Percentiles rank a stretch among this genome's conserved stretches.
These are phyloP conservation scores for Colletotrichum noveboracense DNA, from an alignment of 2,329 filamentous ascomycete species.

Conservation along the genomic window DNA sequence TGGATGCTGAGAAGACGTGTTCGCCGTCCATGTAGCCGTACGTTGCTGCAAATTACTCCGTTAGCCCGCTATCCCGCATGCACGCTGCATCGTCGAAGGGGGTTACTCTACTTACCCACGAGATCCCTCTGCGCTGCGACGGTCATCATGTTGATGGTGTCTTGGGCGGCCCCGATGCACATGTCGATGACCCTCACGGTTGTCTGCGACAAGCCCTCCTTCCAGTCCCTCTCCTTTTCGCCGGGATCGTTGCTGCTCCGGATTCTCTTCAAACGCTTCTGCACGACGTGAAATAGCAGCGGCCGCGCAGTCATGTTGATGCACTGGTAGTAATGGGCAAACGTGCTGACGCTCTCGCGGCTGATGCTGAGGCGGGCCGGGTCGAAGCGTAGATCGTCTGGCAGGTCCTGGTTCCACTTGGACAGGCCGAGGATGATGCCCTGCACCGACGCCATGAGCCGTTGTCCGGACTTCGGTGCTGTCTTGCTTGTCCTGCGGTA, in stretches of 20 bases:
- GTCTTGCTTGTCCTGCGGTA: constrained; percentile 47
- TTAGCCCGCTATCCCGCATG: neutral
- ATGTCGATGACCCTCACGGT: constrained; percentile 35
- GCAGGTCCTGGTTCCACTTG: constrained; percentile 54
- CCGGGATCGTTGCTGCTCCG: constrained; percentile 7
- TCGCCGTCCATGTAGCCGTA: constrained; percentile 38
- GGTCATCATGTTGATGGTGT: constrained; percentile 30
- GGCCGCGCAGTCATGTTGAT: constrained; percentile 38
- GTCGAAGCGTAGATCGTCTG: constrained; percentile 52
- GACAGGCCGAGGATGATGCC: constrained; percentile 54
- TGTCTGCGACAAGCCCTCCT: constrained; percentile 32
- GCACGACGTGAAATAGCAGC: constrained; percentile 34
- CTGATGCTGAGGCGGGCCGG: constrained; percentile 48
- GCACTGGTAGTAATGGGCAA: constrained; percentile 37
- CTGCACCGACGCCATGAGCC: constrained; percentile 54
- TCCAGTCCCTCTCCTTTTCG: constrained; percentile 16
- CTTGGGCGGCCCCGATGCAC: constrained; percentile 34
- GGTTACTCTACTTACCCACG: constrained; percentile 45
- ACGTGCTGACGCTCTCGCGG: constrained; percentile 49
- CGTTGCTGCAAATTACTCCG: constrained; percentile 26
- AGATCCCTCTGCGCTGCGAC: constrained; percentile 39
- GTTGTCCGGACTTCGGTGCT: constrained; percentile 46
- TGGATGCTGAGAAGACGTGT: constrained; percentile 35
- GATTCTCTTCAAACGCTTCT: constrained; percentile 24
- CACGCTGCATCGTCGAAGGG: neutral